Base-by-base conservation (phyloP, 768 basidiomycete genomes). In the Fistulinella prunicolor region DNA sequence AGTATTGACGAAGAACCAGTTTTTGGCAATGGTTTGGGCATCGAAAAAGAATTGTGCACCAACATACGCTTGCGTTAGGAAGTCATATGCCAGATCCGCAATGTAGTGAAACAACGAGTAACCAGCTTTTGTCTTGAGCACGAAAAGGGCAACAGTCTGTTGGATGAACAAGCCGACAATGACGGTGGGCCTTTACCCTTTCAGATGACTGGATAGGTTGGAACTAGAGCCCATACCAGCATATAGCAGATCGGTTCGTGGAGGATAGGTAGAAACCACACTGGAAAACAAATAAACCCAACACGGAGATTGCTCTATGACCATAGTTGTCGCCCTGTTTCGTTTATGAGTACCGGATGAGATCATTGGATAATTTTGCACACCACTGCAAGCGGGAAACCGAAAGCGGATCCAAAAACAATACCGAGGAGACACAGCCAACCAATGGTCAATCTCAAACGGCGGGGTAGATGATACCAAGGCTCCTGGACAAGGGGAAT, bases 41-140 rank as follows among this genome's bases (percentile, higher is more conserved):
- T 85, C 84, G 63, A 92, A 92, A 76, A 96, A 93, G 78, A 93
- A 94, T 7, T 58, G 71, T 20, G 87, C 87, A 26, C 90, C 93
- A 32, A 74, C 77, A 47, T 78, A 66, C 21, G 81, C 85, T 66
- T 88, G 73, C 13, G 65, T 65, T 47, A 95, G 75, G 70, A 92
- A 91, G 65, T 91, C 88, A n/a, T 78, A 73, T 6, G 90, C 90
- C 14, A 89, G 78, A 40, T 70, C 77, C 4, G 92, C 89, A 50
- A 94, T 79, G 81, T 88, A 93, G 42, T 73, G 77, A 76, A 96
- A 94, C 46, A 94, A 78, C 19, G 77, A 77, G 68, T 86, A 92
- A 17, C 93, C 93, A 38, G 90, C 91, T 38, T 72, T 70, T 12
- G 84, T 79, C 71, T 93, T 94, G 59, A 96, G 78, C 28, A 94